These are phyloP conservation scores for Fusarium pseudoanthophilum DNA, from an alignment of 2,329 filamentous ascomycete genomes.

Conservation along the genomic window DNA sequence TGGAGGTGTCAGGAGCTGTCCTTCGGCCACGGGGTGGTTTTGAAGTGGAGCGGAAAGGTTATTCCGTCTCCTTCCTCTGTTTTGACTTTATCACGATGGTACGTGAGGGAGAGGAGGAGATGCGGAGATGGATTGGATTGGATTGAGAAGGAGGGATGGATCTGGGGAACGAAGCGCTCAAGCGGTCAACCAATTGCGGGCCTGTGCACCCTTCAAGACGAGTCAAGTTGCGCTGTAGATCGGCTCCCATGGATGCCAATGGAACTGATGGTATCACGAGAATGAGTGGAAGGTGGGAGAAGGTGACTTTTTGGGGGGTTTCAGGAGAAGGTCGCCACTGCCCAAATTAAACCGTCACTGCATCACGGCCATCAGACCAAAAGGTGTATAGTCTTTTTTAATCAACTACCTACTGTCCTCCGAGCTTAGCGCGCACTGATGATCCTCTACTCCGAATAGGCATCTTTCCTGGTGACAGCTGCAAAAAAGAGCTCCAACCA, in stretches of 20 bases:
- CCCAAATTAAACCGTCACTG: slow-evolving; percentile 12
- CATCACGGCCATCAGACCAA: not conserved
- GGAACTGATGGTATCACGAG: slow-evolving; percentile 29
- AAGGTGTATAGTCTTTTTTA: not conserved
- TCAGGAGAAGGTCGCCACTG: slow-evolving; percentile 10
- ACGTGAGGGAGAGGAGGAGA: slow-evolving; percentile 23
- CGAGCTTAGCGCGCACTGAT: slow-evolving; percentile 35
- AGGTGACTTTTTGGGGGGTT: not conserved
- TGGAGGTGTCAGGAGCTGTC: not conserved
- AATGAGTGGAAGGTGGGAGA: slow-evolving; percentile 7
- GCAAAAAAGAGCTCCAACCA: slow-evolving; percentile 17
- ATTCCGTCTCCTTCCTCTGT: slow-evolving; percentile 10
- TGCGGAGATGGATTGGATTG: slow-evolving; percentile 11
- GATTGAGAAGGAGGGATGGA: slow-evolving; percentile 4
- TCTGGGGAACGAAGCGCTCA: not conserved
- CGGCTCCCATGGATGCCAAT: slow-evolving; percentile 3
- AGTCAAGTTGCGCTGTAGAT: slow-evolving; percentile 17
- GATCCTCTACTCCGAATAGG: slow-evolving; percentile 10
- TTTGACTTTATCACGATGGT: slow-evolving; percentile 2
- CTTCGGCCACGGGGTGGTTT: not conserved
- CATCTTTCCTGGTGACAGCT: slow-evolving; percentile 5
- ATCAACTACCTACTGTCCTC: not conserved
- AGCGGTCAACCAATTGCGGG: slow-evolving; percentile 19
- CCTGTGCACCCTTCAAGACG: slow-evolving; percentile 30
- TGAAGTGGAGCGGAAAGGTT: not conserved